Evolutionary conservation across 768 basidiomycete genomes (phyloP).

Genomic region (Tulasnella sp.): DNA sequence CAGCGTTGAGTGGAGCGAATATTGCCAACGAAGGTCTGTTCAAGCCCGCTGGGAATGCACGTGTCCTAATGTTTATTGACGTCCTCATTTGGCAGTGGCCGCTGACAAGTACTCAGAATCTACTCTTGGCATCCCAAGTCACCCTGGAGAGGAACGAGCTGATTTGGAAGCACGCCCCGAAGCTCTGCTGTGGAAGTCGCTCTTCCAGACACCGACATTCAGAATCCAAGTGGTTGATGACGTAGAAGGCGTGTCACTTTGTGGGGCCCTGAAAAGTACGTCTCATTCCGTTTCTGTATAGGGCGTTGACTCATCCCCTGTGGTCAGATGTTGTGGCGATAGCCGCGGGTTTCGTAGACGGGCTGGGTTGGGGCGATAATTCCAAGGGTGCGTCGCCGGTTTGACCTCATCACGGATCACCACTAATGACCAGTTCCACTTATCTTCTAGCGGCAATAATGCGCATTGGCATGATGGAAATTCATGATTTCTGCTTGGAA

Average conservation of each 20-base stretch:
- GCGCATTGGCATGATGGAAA: slow-evolving; percentile 35
- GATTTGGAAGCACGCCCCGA: not conserved
- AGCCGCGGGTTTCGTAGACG: slow-evolving; percentile 35
- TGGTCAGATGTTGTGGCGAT: slow-evolving; percentile 31
- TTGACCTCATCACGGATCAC: not conserved
- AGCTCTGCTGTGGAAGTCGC: slow-evolving; percentile 29
- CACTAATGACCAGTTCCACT: not conserved
- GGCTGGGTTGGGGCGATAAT: slow-evolving; percentile 33
- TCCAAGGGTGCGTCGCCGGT: slow-evolving; percentile 24
- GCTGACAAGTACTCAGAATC: slow-evolving; percentile 34
- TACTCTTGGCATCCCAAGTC: slow-evolving; percentile 29
- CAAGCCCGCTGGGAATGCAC: not conserved
- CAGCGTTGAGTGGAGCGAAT: slow-evolving; percentile 36
- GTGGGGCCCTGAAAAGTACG: slow-evolving; percentile 34
- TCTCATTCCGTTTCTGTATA: not conserved
- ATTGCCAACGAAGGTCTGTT: slow-evolving; percentile 32
- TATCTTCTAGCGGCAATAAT: slow-evolving; percentile 32
- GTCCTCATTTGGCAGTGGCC: slow-evolving; percentile 25
- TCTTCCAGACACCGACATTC: slow-evolving; percentile 33
- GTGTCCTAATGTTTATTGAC: too few species aligned
- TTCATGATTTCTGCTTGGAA: slow-evolving; percentile 34
- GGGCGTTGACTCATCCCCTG: not conserved
- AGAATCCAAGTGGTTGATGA: slow-evolving; percentile 32
- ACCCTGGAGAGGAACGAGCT: not conserved
- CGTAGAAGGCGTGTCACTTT: slow-evolving; percentile 34